A percentile compares a stretch with the other conserved stretches of the same genome.
Conservation (phyloP, 805 yeast species). For the Vanderwaltozyma tropicalis region DNA sequence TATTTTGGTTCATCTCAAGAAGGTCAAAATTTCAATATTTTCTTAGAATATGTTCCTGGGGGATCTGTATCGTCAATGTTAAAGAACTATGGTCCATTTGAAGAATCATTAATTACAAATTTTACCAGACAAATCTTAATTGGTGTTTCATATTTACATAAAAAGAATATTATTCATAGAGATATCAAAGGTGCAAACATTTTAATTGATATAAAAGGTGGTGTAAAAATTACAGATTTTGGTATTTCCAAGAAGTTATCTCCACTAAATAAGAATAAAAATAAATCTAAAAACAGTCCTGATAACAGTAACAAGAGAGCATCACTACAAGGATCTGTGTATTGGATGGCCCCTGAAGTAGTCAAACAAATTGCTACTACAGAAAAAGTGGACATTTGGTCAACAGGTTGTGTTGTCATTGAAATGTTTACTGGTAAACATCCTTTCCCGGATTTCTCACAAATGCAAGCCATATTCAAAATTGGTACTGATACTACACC, state of each 20-base stretch:
- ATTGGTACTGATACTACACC: constrained; percentile 84
- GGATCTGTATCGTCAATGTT: constrained; percentile 65
- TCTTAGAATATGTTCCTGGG: constrained; percentile 65
- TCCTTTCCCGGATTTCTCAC: constrained; percentile 90
- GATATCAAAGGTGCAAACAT: constrained; percentile 88
- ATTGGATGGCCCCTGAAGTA: constrained; percentile 99
- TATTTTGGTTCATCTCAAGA: constrained; percentile 83
- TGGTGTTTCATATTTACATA: constrained; percentile 67
- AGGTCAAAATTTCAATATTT: constrained; percentile 63
- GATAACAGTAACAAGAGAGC: constrained; percentile 43
- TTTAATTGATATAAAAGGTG: constrained; percentile 67
- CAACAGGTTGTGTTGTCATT: constrained; percentile 85
- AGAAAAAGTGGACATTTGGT: constrained; percentile 93
- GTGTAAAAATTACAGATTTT: constrained; percentile 77
- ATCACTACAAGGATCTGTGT: constrained; percentile 87
- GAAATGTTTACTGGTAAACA: constrained; percentile 96
- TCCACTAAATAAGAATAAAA: constrained; percentile 33
- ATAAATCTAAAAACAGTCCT: constrained; percentile 3
- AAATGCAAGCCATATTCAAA: constrained; percentile 93
- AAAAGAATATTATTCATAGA: constrained; percentile 67
- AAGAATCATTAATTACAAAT: constrained; percentile 61
- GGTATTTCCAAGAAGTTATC: constrained; percentile 69
- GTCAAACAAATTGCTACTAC: constrained; percentile 89
- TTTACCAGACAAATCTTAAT: constrained; percentile 67
- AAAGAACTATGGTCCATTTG: constrained; percentile 66